These are phyloP conservation scores for Sphaceloma murrayae DNA, from an alignment of 2,329 filamentous ascomycete species.

Conservation along the genomic window DNA sequence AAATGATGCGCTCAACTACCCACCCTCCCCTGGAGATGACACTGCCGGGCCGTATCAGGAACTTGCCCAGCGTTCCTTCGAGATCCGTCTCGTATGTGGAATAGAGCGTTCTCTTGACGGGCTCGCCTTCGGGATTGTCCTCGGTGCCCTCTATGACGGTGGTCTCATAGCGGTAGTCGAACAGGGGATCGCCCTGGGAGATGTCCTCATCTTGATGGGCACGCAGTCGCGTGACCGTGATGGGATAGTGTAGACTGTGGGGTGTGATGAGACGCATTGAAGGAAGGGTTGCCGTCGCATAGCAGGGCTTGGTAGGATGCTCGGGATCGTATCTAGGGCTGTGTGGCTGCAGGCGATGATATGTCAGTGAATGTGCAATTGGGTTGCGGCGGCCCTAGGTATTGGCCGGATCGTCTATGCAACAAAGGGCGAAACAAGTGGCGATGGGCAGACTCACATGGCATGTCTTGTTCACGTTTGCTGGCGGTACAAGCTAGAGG, in stretches of 20 bases:
- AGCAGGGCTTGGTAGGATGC: background rate
- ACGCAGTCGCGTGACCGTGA: slow-evolving; percentile 79
- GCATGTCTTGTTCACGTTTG: background rate
- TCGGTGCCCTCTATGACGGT: slow-evolving; percentile 57
- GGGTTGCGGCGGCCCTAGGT: too few species aligned
- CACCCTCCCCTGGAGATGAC: slow-evolving; percentile 43
- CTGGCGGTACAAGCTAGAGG: background rate
- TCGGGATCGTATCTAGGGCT: background rate
- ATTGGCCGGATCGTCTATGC: too few species aligned
- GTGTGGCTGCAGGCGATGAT: too few species aligned
- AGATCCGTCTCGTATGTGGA: slow-evolving; percentile 74
- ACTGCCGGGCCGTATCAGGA: slow-evolving; percentile 61
- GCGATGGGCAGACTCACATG: background rate
- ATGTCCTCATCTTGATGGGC: slow-evolving; percentile 67
- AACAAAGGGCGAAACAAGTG: too few species aligned
- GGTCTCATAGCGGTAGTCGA: slow-evolving; percentile 81
- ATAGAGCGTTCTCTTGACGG: slow-evolving; percentile 60
- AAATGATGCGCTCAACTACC: background rate
- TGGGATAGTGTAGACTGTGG: slow-evolving; percentile 69
- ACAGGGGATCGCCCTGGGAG: slow-evolving; percentile 64
- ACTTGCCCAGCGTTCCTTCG: slow-evolving; percentile 68
- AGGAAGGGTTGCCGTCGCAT: slow-evolving; percentile 6
- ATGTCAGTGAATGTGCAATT: too few species aligned
- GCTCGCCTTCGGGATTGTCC: slow-evolving; percentile 58
- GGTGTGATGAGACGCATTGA: slow-evolving; percentile 43